A percentile compares a stretch with the other conserved stretches of the same genome.
phyloP scores from a whole-genome alignment of 225 moss, liverwort and hornwort genomes.

The Pseudisothecium myosuroides region DNA sequence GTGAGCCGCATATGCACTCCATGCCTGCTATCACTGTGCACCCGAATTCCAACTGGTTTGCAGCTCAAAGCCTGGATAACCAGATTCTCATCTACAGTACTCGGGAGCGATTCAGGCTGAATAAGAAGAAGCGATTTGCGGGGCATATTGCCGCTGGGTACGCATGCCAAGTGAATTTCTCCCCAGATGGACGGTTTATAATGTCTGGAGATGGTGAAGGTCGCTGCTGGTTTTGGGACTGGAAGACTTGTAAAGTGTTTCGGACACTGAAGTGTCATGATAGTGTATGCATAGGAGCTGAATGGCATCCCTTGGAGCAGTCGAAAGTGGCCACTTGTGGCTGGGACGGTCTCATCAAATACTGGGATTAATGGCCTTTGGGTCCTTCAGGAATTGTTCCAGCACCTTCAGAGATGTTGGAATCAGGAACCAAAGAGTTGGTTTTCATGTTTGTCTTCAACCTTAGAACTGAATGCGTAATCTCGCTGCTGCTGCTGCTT shows the following conservation, averaged over 20 bases:
- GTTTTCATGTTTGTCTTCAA: neutral
- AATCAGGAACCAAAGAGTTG: neutral
- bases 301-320: conserved; percentile 99
- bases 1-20: conserved; percentile 98
- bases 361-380: conserved; percentile 41
- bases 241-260: conserved; percentile 98
- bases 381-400: neutral
- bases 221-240: conserved; percentile 99
- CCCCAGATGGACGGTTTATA: conserved; percentile 92
- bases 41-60: conserved; percentile 97
- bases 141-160: conserved; percentile 89
- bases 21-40: conserved; percentile 96
- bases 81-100: conserved; percentile 99
- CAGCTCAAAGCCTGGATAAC: conserved; percentile 94
- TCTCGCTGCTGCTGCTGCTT: neutral
- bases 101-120: conserved; percentile 79
- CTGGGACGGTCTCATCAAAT: conserved; percentile 96
- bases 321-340: conserved; percentile 97
- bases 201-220: conserved; percentile 99
- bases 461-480: neutral
- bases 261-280: conserved; percentile 93
- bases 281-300: conserved; percentile 86
- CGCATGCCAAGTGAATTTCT: conserved; percentile 92
- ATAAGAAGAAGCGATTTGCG: conserved; percentile 95
- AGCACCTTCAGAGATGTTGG: neutral